Evolutionary conservation across 2,329 filamentous ascomycete species (phyloP), one percentile per base, ranked within the genome.

Genomic region (Leptographium lundbergii): DNA sequence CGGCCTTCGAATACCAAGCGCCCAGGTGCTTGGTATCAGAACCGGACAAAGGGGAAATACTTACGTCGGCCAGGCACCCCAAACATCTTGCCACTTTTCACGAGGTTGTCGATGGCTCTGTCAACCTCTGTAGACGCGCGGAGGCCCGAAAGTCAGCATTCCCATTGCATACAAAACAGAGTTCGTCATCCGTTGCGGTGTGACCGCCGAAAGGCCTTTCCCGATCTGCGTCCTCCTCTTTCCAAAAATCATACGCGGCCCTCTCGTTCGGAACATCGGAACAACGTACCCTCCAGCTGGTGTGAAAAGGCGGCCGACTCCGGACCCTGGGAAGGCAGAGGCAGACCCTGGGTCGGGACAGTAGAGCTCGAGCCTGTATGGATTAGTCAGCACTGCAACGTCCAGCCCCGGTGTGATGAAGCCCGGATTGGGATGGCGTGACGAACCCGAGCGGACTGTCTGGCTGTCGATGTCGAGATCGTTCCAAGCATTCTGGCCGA

Each of bases 21-120:
- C 84, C 81, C 64, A 77, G 73, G 69, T 78, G 82, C 57, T 74
- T 69, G 69, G 77, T 79, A 68, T 78, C 77, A 61, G 27, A 53
- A 53, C 14, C 5, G 25, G 42, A 4, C 19, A 76, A 71, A 83
- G 75, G 29, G 24, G 81, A 86, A 80, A 61, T 84, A 95, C 75
- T 96, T 89, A 80, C 91, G 88, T 73, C 94, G 89, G 68, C 77
- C 78, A 55, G 68, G 65, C 69, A 76, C 75, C 69, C 80, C 84
- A 74, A 92, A 94, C 75, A 91, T 86, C 79, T 97, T 97, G 69
- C 91, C 91, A 72, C 91, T 96, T 81, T 97, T 97, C 69, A 92
- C 82, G 62, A 99, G 82, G 73, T 97, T 97, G 69, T 97, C 94
- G 69, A 92, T 85, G 66, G 92, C 92, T 71, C 92, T 87, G 65